A percentile compares a stretch with the other conserved stretches of the same genome.
Evolutionary conservation across 2,329 filamentous ascomycete species (phyloP).

Genomic region (Didymella arachidicola): DNA sequence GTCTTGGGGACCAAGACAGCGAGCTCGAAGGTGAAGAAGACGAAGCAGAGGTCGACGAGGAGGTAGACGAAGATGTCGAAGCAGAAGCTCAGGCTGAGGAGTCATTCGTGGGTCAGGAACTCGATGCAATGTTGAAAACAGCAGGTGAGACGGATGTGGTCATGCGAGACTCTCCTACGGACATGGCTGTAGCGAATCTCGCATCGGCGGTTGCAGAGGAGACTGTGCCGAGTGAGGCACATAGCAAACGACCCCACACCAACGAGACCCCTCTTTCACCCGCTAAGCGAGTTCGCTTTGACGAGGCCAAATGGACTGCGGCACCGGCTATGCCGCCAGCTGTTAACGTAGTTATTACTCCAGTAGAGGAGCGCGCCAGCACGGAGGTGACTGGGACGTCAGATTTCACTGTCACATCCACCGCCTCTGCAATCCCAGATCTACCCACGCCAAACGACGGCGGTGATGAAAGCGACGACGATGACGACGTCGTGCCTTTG

Average conservation of each 20-base stretch:
- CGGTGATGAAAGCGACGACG: constrained; percentile 30
- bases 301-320: constrained; percentile 20
- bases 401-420: constrained; percentile 28
- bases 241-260: constrained; percentile 36
- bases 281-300: constrained; percentile 40
- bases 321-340: constrained; percentile 11
- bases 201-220: neutral
- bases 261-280: constrained; percentile 34
- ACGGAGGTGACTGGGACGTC: constrained; percentile 24
- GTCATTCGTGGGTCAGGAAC: constrained; percentile 53
- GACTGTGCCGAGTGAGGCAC: constrained; percentile 12
- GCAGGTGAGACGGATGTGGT: constrained; percentile 22
- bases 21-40: constrained; percentile 38
- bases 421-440: constrained; percentile 26
- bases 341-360: constrained; percentile 5
- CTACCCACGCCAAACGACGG: constrained; percentile 28
- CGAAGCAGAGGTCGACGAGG: constrained; percentile 31
- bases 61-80: constrained; percentile 27
- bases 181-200: constrained; percentile 14
- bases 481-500: constrained; percentile 43
- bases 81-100: constrained; percentile 60
- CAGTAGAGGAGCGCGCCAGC: neutral
- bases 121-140: constrained; percentile 35
- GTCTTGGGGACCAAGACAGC: constrained; percentile 30
- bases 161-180: constrained; percentile 27